A percentile compares a stretch with the other conserved stretches of the same genome.
Evolutionary conservation across 1,284 basidiomycete species (phyloP).

Genomic region (Exobasidium cylindrosporum): DNA sequence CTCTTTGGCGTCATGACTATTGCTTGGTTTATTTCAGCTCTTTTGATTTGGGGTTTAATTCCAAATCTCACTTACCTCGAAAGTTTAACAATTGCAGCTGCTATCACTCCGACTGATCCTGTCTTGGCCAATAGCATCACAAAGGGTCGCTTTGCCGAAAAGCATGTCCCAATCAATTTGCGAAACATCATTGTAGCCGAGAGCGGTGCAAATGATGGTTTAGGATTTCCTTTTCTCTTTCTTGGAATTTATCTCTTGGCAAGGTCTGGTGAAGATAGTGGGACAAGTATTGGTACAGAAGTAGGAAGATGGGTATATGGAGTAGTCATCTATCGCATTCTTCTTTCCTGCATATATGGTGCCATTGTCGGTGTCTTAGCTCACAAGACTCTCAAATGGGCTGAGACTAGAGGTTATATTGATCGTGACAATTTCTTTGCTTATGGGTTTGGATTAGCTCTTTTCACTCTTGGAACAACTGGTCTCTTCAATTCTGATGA

Average conservation of each 20-base stretch:
- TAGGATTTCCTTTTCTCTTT: slow-evolving; percentile 50
- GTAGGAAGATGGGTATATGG: slow-evolving; percentile 56
- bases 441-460: slow-evolving; percentile 56
- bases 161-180: slow-evolving; percentile 56
- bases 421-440: slow-evolving; percentile 56
- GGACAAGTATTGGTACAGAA: slow-evolving; percentile 42
- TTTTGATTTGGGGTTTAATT: slow-evolving; percentile 55
- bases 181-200: slow-evolving; percentile 57
- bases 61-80: slow-evolving; percentile 55
- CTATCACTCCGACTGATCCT: slow-evolving; percentile 58
- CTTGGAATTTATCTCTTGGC: slow-evolving; percentile 54
- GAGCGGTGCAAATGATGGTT: slow-evolving; percentile 57
- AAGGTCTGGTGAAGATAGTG: slow-evolving; percentile 32
- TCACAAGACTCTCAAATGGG: slow-evolving; percentile 55
- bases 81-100: slow-evolving; percentile 55
- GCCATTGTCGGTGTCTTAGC: slow-evolving; percentile 56
- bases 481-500: slow-evolving; percentile 58
- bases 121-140: slow-evolving; percentile 56
- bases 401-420: slow-evolving; percentile 53
- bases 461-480: slow-evolving; percentile 56
- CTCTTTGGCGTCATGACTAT: slow-evolving; percentile 56
- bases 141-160: slow-evolving; percentile 56
- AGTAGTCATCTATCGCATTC: slow-evolving; percentile 57
- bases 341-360: slow-evolving; percentile 53
- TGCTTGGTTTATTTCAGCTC: slow-evolving; percentile 56